Percentiles rank a stretch among this genome's conserved stretches.
These are phyloP conservation scores for Oryza punctata DNA, from an alignment of 176 grass and related monocot genomes.

Conservation along the genomic window DNA sequence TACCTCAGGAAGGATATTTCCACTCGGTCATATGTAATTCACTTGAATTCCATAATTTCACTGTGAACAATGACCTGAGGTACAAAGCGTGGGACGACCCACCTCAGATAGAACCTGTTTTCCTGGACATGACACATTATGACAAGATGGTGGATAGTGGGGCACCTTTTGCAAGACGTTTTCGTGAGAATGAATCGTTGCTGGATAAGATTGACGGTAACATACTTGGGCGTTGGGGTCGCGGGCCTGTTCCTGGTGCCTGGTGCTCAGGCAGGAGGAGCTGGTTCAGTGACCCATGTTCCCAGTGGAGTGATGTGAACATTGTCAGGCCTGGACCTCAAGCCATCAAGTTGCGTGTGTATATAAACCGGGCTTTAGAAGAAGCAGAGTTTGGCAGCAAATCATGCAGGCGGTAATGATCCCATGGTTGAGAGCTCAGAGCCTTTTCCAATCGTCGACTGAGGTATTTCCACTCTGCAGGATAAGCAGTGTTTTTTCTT, in stretches of 20 bases:
- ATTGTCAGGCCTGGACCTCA: constrained; percentile 64
- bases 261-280: constrained; percentile 76
- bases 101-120: constrained; percentile 54
- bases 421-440: constrained; percentile 16
- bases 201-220: constrained; percentile 72
- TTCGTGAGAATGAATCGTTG: constrained; percentile 54
- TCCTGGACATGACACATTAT: constrained; percentile 57
- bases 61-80: constrained; percentile 77
- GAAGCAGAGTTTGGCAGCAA: constrained; percentile 47
- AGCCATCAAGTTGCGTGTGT: constrained; percentile 48
- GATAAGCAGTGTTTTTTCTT: constrained; percentile 11
- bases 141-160: constrained; percentile 66
- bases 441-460: constrained; percentile 6
- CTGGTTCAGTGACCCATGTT: constrained; percentile 89
- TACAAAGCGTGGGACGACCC: constrained; percentile 66
- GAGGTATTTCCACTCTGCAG: not conserved
- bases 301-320: constrained; percentile 76
- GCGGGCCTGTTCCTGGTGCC: constrained; percentile 62
- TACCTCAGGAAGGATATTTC: constrained; percentile 88
- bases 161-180: constrained; percentile 80
- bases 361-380: constrained; percentile 58
- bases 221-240: constrained; percentile 53
- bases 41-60: constrained; percentile 64
- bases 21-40: constrained; percentile 91
- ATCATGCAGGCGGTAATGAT: constrained; percentile 64